A percentile compares a stretch with the other conserved stretches of the same genome.
Conservation (phyloP, 495 filamentous ascomycete species). For the Niebla homalea region DNA sequence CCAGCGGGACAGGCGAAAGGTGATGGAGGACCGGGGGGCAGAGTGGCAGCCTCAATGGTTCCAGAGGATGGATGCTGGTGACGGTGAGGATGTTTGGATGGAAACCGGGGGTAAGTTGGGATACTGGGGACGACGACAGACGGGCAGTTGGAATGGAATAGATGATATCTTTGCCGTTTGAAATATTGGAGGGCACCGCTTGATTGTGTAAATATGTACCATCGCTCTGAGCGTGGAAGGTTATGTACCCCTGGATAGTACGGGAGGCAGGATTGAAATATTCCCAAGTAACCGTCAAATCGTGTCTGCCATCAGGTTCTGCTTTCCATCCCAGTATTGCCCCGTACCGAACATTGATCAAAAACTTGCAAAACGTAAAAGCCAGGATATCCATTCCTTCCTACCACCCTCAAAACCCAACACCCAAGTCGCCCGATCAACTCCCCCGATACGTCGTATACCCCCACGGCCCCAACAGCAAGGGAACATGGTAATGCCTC, state of each 20-base stretch:
- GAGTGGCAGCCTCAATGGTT: conserved; percentile 74
- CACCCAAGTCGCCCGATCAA: neutral
- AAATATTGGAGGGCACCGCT: too few species aligned
- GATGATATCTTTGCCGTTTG: conserved; percentile 51
- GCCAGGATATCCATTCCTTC: too few species aligned
- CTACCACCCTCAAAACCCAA: too few species aligned
- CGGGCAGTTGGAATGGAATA: conserved; percentile 56
- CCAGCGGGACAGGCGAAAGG: conserved; percentile 61
- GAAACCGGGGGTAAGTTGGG: conserved; percentile 67
- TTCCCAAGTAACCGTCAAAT: too few species aligned
- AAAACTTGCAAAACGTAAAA: too few species aligned
- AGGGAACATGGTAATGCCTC: conserved; percentile 84
- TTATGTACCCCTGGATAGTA: too few species aligned
- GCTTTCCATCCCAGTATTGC: too few species aligned
- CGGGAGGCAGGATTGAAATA: too few species aligned
- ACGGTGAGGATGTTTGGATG: conserved; percentile 64
- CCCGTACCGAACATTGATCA: too few species aligned
- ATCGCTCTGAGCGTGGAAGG: too few species aligned
- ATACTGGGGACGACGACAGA: conserved; percentile 80
- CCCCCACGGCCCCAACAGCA: conserved; percentile 78
- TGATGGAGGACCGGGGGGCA: conserved; percentile 60
- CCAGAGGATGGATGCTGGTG: conserved; percentile 38
- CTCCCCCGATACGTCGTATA: conserved; percentile 85
- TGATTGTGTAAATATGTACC: too few species aligned
- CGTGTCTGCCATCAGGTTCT: too few species aligned